These are phyloP conservation scores for Bothriochloa decipiens DNA, from an alignment of 176 grass and related monocot species.

Conservation along the genomic window DNA sequence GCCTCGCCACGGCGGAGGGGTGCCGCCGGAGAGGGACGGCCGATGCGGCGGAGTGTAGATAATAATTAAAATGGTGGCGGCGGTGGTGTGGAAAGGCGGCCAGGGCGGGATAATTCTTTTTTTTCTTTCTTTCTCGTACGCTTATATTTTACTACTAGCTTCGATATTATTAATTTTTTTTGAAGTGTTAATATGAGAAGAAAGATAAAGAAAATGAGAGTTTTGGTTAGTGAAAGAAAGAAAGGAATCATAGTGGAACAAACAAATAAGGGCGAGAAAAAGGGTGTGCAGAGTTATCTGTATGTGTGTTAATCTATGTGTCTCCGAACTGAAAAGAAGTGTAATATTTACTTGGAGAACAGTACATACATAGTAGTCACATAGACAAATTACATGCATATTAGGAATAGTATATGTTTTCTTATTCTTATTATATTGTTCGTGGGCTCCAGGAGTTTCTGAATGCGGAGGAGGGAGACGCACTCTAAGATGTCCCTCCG, in stretches of 20 bases:
- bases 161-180: slow-evolving; percentile 47
- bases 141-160: slow-evolving; percentile 25
- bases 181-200: slow-evolving; percentile 55
- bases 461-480: neutral
- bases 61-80: neutral
- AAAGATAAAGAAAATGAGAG: slow-evolving; percentile 25
- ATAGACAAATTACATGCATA: slow-evolving; percentile 6
- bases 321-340: slow-evolving; percentile 12
- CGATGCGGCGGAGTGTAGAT: slow-evolving; percentile 47
- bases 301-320: slow-evolving; percentile 43
- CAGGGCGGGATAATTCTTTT: slow-evolving; percentile 44
- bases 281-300: slow-evolving; percentile 36
- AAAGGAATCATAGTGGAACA: slow-evolving; percentile 21
- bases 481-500: neutral
- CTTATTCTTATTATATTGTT: neutral
- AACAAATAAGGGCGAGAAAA: slow-evolving; percentile 18
- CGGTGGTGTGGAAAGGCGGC: neutral
- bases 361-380: slow-evolving; percentile 32
- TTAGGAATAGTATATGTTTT: neutral
- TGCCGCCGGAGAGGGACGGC: neutral
- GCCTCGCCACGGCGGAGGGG: slow-evolving; percentile 4
- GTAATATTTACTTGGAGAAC: slow-evolving; percentile 38
- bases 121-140: slow-evolving; percentile 59
- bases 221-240: slow-evolving; percentile 49
- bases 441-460: neutral